Evolutionary conservation across 352 stramenopile genomes (phyloP), one percentile per base, ranked within the genome.

Genomic region (Phytopythium boreale): DNA sequence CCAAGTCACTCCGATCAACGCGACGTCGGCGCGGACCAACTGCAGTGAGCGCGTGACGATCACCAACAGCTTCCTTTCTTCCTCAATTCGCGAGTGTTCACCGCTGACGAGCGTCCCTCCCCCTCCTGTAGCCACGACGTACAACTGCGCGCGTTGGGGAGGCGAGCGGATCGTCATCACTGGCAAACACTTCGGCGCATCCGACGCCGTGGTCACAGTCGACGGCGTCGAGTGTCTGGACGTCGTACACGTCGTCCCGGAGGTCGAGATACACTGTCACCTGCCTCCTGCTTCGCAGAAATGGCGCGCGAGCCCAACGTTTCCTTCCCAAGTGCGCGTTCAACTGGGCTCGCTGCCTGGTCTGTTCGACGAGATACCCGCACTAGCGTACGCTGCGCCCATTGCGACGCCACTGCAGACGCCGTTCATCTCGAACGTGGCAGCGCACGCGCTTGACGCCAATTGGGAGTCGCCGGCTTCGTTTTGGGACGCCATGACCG

Each of bases 401-500:
- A 74, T 87, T 26, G 57, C 67, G 4, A 56, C 56, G 20, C 78
- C 89, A 20, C 71, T 87, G 34, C 52, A 66, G 4, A 49, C 50
- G 17, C 79, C 89, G 19, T 52, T 68, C 7, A 61, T 93, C 20
- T 89, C 83, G 2, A 97, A 98, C 64, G 66, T 97, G 20, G 90
- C 83, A 11, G 69, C 88, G 0, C 74, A 84, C 29, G 77, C 76
- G 27, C 51, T 97, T 27, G 90, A 97, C 63, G 71, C 96, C 24
- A 90, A 86, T 37, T 98, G 90, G 89, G n/a, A 63, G 4, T 57
- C 86, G 19, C 79, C 83, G 9, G 60, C 31, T n/a, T 70, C 80
- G 61, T 56, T 90, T 12, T 96, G 80, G 83, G 77, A 89, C 15
- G 74, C 71, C 27, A 87, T 97, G 75, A 88, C 86, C 5, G 78